A percentile compares a stretch with the other conserved stretches of the same genome.
phyloP scores from a whole-genome alignment of 306 rosid genomes.

The Cyamopsis tetragonoloba region DNA sequence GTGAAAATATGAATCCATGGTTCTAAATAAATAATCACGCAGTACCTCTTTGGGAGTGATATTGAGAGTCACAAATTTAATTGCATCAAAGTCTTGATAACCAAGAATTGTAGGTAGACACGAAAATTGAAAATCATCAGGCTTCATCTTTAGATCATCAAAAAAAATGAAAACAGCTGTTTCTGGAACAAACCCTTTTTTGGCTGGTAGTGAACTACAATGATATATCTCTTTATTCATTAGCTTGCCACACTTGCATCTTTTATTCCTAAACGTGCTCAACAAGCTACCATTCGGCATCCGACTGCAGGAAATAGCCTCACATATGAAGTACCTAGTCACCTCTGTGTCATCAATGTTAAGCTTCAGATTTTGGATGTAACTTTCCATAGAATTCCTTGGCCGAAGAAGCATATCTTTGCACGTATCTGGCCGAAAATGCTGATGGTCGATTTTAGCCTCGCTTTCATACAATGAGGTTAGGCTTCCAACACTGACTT shows the following conservation, averaged over 20 bases:
- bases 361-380: not conserved
- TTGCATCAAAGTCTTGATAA: no score
- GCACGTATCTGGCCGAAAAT: not conserved
- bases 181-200: not conserved
- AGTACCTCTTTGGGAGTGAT: conserved; percentile 19
- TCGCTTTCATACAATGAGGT: conserved; percentile 1
- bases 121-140: conserved; percentile 4
- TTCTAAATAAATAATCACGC: not conserved
- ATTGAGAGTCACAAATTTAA: no score
- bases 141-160: conserved; percentile 1
- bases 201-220: no score
- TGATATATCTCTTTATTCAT: not conserved
- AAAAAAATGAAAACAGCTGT: not conserved
- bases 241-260: not conserved
- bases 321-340: not conserved
- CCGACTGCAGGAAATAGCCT: not conserved
- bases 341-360: conserved; percentile 11
- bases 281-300: not conserved
- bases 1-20: no score
- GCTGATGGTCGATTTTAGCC: not conserved
- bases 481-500: not conserved
- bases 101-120: no score
- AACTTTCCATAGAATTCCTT: conserved; percentile 4
- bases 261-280: not conserved
- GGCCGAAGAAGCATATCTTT: conserved; percentile 7